Evolutionary conservation across 192 early-diverging fungal genomes (phyloP).

Genomic region (Linnemannia exigua): DNA sequence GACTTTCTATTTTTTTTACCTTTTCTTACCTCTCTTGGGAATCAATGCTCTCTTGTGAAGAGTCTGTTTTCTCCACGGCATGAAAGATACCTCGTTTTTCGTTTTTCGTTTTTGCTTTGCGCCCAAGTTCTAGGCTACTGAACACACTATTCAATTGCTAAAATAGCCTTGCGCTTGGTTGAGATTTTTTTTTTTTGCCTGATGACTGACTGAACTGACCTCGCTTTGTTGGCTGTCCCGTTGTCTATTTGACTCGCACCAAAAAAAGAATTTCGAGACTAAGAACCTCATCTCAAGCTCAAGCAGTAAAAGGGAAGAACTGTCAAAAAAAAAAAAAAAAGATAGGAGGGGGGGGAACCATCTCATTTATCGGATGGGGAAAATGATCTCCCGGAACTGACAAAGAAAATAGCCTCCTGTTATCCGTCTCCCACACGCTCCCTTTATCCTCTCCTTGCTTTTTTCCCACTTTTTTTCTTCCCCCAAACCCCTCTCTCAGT

Average conservation of each 20-base stretch:
- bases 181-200: slow-evolving; percentile 29
- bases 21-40: not conserved
- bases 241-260: too few relatives aligned
- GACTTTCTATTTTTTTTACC: slow-evolving; percentile 6
- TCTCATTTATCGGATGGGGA: not conserved
- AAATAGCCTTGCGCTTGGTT: not conserved
- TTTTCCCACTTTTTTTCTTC: not conserved
- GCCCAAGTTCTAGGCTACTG: not conserved
- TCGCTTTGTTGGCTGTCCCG: not conserved
- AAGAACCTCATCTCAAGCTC: not conserved
- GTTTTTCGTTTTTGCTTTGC: not conserved
- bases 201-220: too few relatives aligned
- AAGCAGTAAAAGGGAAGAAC: not conserved
- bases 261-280: not conserved
- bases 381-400: not conserved
- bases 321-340: not conserved
- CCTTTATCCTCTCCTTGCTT: not conserved
- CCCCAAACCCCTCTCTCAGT: too few relatives aligned
- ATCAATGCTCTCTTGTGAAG: not conserved
- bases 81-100: not conserved
- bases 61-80: not conserved
- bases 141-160: not conserved
- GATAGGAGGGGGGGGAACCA: not conserved
- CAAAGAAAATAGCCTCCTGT: not conserved
- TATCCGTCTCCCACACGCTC: too few relatives aligned